Evolutionary conservation across 2,329 filamentous ascomycete genomes (phyloP), one percentile per base, ranked within the genome.

Genomic region (Neopestalotiopsis clavispora): DNA sequence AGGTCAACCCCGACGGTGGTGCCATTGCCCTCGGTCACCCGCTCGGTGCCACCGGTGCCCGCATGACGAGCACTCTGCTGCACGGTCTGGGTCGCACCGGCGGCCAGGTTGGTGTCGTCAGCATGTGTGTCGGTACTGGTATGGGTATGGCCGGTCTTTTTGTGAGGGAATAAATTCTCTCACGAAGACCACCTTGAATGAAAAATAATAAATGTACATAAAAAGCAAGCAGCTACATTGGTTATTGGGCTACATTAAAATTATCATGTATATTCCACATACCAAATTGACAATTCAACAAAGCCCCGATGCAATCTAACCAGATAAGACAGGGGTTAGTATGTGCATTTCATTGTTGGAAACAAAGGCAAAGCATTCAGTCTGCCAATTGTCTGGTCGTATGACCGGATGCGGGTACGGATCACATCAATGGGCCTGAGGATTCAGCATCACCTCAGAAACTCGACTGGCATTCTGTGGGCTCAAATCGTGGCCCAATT

Each of bases 11-110:
- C 0, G 94, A 97, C 75, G 95, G 95, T 70, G 95, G 95, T 40
- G 95, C 95, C 2, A 97, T 98, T 79, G 95, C 95, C n/a, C 83
- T 98, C 30, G 95, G 95, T 1, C 95, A 98, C 79, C 95, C 95
- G 5, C 86, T 98, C 1, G 95, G 95, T 61, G 95, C 94, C 40
- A 98, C 95, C 4, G 94, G 94, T 42, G 94, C 92, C 38, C 86
- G 95, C 73, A 92, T 97, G 87, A 82, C 94, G 74, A 90, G 90
- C 62, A 95, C 93, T 65, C 79, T 95, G 73, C 74, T 86, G 74
- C 88, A 84, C 78, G 97, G 83, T 78, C 88, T 80, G 86, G 92
- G 84, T 77, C 93, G 89, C 83, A 89, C 80, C 81, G 93, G 90
- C 1, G 86, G 92, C 69, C 86, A 95, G 80, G 84, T 97, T 62